Conservation (phyloP, 306 rosid genomes). For the Corylus heterophylla region DNA sequence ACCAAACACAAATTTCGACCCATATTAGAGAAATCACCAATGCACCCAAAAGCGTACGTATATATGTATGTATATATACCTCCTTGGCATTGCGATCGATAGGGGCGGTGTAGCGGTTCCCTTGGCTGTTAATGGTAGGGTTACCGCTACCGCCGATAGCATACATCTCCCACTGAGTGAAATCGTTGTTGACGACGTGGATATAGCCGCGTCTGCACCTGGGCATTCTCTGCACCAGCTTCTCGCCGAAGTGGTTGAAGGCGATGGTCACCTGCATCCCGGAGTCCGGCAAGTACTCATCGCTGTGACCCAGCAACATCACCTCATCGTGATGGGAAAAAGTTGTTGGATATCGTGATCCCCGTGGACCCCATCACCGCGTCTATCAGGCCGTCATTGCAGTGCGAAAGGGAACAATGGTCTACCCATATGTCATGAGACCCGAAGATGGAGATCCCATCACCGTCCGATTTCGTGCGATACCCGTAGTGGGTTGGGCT, state of each 20-base stretch:
- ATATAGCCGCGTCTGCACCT: constrained; percentile 81
- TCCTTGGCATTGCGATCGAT: constrained; percentile 58
- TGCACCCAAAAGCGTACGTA: too few relatives aligned
- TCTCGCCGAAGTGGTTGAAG: constrained; percentile 82
- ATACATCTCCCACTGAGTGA: constrained; percentile 86
- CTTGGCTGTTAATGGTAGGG: constrained; percentile 88
- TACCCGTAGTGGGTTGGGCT: constrained; percentile 73
- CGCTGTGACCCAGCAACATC: constrained; percentile 87
- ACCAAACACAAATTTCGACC: too few relatives aligned
- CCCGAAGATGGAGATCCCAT: constrained; percentile 75
- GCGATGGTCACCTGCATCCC: constrained; percentile 93
- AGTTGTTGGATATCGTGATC: constrained; percentile 77
- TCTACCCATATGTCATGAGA: constrained; percentile 81
- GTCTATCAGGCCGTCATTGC: constrained; percentile 82
- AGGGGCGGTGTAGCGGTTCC: constrained; percentile 73
- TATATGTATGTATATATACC: not conserved
- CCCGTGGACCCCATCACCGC: constrained; percentile 93
- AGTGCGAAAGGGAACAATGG: constrained; percentile 79
- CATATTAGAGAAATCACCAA: too few relatives aligned
- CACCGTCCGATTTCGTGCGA: constrained; percentile 82
- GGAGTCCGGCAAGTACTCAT: constrained; percentile 58
- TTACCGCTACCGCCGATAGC: constrained; percentile 84
- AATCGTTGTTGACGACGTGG: constrained; percentile 87
- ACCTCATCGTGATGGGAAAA: constrained; percentile 87
- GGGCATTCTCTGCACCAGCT: constrained; percentile 87